Base-by-base conservation (phyloP, 2,329 filamentous ascomycete genomes). In the Dactylellina leptospora region DNA sequence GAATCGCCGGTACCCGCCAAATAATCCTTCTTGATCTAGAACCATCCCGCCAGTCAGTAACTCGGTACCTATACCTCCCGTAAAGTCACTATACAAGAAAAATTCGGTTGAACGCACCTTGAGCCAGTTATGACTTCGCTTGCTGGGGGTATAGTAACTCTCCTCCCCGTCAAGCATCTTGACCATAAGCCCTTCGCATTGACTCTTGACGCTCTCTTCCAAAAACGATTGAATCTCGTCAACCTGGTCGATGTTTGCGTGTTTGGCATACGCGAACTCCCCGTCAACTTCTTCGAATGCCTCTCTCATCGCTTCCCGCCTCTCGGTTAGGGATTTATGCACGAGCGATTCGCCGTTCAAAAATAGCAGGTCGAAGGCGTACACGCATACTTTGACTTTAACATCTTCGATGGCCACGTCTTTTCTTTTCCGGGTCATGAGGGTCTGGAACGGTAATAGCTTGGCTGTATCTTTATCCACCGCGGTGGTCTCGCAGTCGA, bases 341-440 rank as follows among this genome's bases (percentile, higher is more conserved):
- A 97, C 95, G 2, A 96, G 85, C 2, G 93, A 72, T 55, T 95
- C 89, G 62, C 93, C 95, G 76, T 99, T 96, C 68, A 97, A 84
- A 80, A 95, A 99, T 8, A 99, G 84, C 61, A 99, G 82, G 78
- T 97, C 95, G 79, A 97, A 97, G 2, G 93, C 95, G 80, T 96
- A 97, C 8, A 97, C 92, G 80, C 93, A 97, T 45, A 97, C 93
- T 79, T 96, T 95, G 81, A 97, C 89, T 79, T 96, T 97, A 73
- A 97, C 90, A 76, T 97, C 93, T 78, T 96, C 93, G 5, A 91
- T 84, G 80, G 96, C 96, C 78, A 97, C 95, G 76, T 97, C 93
- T 82, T 97, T 99, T 79, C 91, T 89, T 83, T 99, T 99, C 60
- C 95, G 86, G 11, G 95, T 97, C 95, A 97, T 97, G 45, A 99